These are phyloP conservation scores for Capsaspora owczarzaki DNA, from an alignment of 78 protist species.

Conservation along the genomic window DNA sequence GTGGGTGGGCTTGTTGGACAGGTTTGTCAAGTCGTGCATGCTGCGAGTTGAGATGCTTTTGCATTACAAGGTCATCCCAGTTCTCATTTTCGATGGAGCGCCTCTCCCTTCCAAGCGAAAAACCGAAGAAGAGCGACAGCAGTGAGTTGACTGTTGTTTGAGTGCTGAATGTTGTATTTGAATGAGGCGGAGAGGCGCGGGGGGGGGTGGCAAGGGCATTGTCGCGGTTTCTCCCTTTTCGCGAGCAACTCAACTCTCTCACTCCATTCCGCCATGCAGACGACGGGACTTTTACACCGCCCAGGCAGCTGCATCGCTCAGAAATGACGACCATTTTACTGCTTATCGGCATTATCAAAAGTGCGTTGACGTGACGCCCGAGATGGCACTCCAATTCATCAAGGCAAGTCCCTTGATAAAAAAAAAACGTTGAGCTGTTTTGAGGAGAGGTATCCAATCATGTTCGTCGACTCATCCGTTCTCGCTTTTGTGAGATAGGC, in stretches of 20 bases:
- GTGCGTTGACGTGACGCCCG: conserved; percentile 70
- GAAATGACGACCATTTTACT: conserved; percentile 29
- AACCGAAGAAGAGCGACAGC: conserved; percentile 53
- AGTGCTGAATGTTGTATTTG: too few relatives aligned
- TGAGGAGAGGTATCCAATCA: background rate
- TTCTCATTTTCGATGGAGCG: conserved; percentile 62
- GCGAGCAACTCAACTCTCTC: background rate
- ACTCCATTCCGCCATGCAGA: background rate
- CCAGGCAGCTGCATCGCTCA: conserved; percentile 20
- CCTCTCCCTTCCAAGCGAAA: conserved; percentile 63
- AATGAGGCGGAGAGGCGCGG: background rate
- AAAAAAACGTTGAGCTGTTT: background rate
- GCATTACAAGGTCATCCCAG: background rate
- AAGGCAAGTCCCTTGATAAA: background rate
- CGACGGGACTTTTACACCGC: background rate
- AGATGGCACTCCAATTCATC: conserved; percentile 56
- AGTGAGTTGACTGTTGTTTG: background rate
- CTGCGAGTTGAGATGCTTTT: background rate
- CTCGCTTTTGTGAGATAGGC: conserved; percentile 15
- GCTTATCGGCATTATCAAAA: conserved; percentile 37
- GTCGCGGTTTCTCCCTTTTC: background rate
- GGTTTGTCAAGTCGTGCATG: background rate
- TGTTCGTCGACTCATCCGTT: background rate
- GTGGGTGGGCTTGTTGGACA: background rate
- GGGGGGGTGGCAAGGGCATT: background rate